Conservation (phyloP, 306 rosid genomes). For the Pyrus pyrifolia region DNA sequence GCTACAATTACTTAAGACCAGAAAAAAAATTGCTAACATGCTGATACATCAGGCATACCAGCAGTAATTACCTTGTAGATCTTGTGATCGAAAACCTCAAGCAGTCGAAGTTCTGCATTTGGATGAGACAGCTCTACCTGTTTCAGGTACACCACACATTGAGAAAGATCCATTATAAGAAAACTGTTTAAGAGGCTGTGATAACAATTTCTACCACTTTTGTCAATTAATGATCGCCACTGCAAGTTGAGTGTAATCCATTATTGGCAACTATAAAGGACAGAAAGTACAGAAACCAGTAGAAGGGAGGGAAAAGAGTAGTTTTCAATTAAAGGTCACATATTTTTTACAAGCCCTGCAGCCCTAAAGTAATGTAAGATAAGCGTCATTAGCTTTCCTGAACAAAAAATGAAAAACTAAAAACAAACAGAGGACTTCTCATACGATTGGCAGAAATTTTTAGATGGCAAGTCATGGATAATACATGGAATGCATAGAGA, state of each 20-base stretch:
- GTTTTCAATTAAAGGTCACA: no score
- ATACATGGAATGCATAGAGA: not conserved
- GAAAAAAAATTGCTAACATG: not conserved
- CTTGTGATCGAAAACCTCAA: conserved; percentile 86
- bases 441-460: not conserved
- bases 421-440: not conserved
- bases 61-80: conserved; percentile 61
- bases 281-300: no score
- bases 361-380: no score
- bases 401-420: no score
- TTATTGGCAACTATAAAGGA: no score
- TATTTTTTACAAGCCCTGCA: no score
- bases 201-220: not conserved
- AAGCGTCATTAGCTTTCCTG: no score
- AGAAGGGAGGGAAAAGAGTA: no score
- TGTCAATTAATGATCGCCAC: no score
- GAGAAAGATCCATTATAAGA: not conserved
- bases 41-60: not conserved
- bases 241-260: no score
- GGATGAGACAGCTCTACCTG: conserved; percentile 89
- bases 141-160: conserved; percentile 2
- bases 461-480: not conserved
- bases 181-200: no score
- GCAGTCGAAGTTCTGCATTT: conserved; percentile 77
- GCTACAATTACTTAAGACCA: not conserved